phyloP scores from a whole-genome alignment of 2,329 filamentous ascomycete genomes.

The Colletotrichum liriopes region DNA sequence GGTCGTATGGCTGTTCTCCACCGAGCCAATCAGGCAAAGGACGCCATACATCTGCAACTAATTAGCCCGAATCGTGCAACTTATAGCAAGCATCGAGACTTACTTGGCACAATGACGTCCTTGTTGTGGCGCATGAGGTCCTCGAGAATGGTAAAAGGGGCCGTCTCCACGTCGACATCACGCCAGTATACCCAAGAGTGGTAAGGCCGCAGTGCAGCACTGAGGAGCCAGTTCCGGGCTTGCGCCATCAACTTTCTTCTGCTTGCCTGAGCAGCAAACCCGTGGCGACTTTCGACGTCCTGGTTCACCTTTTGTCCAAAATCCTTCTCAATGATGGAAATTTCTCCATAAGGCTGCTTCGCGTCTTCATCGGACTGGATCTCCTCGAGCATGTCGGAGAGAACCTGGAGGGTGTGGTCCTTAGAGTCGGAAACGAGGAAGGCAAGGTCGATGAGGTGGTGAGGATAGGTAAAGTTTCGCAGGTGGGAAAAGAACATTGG shows the following conservation, averaged over 20 bases:
- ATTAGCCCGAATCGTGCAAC: constrained; percentile 46
- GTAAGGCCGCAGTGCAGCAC: constrained; percentile 91
- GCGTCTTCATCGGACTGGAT: constrained; percentile 86
- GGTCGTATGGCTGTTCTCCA: constrained; percentile 96
- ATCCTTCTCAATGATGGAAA: constrained; percentile 98
- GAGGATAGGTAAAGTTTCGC: constrained; percentile 96
- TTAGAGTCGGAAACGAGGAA: constrained; percentile 98
- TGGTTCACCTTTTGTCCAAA: constrained; percentile 98
- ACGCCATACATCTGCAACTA: constrained; percentile 88
- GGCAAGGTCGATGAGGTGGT: constrained; percentile 95
- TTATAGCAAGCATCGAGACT: constrained; percentile 57
- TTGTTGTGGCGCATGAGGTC: constrained; percentile 99
- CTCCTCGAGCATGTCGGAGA: constrained; percentile 82
- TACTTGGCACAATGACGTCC: constrained; percentile 98
- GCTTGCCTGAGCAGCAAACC: constrained; percentile 95
- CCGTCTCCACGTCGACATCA: constrained; percentile 98
- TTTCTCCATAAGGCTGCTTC: constrained; percentile 90
- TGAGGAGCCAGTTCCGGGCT: constrained; percentile 96
- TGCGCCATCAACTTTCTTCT: constrained; percentile 98
- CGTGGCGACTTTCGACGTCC: constrained; percentile 97
- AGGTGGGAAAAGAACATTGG: constrained; percentile 99
- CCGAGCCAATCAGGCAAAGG: constrained; percentile 99
- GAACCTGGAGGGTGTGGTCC: constrained; percentile 85
- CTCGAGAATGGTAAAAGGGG: constrained; percentile 95
- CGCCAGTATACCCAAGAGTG: constrained; percentile 99